Evolutionary conservation across 192 early-diverging fungal genomes (phyloP).

Genomic region (Chytriomyces confervae): DNA sequence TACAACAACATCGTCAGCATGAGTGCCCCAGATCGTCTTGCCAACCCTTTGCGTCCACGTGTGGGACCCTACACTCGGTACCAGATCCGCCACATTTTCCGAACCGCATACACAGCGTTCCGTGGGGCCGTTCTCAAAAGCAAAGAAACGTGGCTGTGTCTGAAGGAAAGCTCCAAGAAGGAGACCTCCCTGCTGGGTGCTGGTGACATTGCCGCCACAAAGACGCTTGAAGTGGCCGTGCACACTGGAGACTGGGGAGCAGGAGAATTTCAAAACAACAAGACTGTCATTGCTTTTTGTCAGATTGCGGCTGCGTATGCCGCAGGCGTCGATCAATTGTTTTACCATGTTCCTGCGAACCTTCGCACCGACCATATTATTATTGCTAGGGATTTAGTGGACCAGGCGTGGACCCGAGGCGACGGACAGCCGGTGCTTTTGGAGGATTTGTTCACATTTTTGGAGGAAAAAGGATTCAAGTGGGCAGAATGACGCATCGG

Average conservation of each 20-base stretch:
- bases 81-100: slow-evolving; percentile 35
- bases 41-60: slow-evolving; percentile 34
- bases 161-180: slow-evolving; percentile 2
- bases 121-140: slow-evolving; percentile 34
- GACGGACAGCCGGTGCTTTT: not conserved
- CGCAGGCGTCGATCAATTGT: slow-evolving; percentile 23
- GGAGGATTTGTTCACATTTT: slow-evolving; percentile 1
- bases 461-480: not conserved
- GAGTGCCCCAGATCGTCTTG: slow-evolving; percentile 38
- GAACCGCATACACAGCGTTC: slow-evolving; percentile 42
- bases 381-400: not conserved
- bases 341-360: slow-evolving; percentile 18
- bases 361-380: not conserved
- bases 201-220: no score
- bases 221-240: slow-evolving; percentile 6
- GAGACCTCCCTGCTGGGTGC: not conserved
- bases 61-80: slow-evolving; percentile 28
- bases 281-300: slow-evolving; percentile 33
- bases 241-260: slow-evolving; percentile 43
- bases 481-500: no score
- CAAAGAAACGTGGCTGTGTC: slow-evolving; percentile 15
- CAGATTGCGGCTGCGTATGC: slow-evolving; percentile 41
- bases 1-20: slow-evolving; percentile 41
- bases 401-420: not conserved
- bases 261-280: slow-evolving; percentile 39